Evolutionary conservation across 805 yeast species (phyloP).

Genomic region (Torulaspora maleeae): DNA sequence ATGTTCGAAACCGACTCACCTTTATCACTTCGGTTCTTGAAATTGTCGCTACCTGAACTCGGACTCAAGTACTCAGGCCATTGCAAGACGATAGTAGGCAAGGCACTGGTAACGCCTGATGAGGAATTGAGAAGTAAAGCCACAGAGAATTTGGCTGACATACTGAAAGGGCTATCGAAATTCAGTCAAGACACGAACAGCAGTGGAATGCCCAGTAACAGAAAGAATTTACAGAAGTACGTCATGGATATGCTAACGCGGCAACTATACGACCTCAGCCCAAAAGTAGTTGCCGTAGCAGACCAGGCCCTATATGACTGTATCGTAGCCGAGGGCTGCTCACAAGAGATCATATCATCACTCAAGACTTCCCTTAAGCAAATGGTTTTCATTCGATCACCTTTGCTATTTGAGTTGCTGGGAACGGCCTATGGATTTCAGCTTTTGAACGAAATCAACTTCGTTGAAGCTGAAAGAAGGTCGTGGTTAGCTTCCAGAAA

Average conservation of each 20-base stretch:
- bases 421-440: conserved; percentile 66
- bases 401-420: conserved; percentile 58
- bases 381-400: conserved; percentile 48
- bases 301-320: conserved; percentile 53
- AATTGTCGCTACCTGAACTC: conserved; percentile 55
- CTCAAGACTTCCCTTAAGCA: conserved; percentile 37
- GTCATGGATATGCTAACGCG: conserved; percentile 45
- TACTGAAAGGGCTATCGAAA: conserved; percentile 17
- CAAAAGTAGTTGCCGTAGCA: conserved; percentile 51
- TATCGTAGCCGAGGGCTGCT: conserved; percentile 39
- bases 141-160: conserved; percentile 45
- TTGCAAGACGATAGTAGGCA: conserved; percentile 58
- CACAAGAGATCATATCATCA: conserved; percentile 22
- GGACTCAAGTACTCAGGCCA: conserved; percentile 60
- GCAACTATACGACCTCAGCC: conserved; percentile 64
- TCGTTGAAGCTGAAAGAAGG: conserved; percentile 60
- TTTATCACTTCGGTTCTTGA: conserved; percentile 51
- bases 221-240: conserved; percentile 7
- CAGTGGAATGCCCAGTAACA: conserved; percentile 2
- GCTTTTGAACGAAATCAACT: conserved; percentile 54
- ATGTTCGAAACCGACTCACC: conserved; percentile 51
- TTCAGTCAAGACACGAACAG: background rate
- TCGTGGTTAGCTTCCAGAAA: conserved; percentile 55
- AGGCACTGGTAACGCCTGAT: conserved; percentile 56
- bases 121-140: conserved; percentile 51